phyloP scores from a whole-genome alignment of 78 protist species.

The Anaeramoeba ignava region DNA sequence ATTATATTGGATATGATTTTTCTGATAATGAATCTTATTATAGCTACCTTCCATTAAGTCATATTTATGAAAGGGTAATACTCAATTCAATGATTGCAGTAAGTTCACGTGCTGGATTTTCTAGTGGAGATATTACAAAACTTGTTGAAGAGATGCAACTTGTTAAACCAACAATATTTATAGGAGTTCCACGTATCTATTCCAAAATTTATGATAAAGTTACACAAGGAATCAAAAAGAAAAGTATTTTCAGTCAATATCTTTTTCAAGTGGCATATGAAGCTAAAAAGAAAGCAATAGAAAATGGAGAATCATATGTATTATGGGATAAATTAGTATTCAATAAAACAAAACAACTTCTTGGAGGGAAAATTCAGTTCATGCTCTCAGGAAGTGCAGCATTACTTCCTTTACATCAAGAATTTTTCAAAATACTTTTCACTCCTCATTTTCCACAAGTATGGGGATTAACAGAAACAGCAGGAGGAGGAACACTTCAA shows the following conservation, averaged over 20 bases:
- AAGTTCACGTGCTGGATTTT: not conserved
- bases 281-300: not conserved
- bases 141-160: not conserved
- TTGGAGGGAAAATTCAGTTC: not conserved
- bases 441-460: not conserved
- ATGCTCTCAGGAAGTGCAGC: not conserved
- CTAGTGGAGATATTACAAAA: not conserved
- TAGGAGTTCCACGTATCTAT: not conserved
- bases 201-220: not conserved
- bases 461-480: not conserved
- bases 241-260: not conserved
- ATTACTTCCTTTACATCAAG: not conserved
- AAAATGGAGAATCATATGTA: not conserved
- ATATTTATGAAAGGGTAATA: not conserved
- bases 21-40: not conserved
- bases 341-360: not conserved
- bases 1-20: not conserved
- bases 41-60: not conserved
- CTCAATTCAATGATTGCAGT: not conserved
- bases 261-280: not conserved
- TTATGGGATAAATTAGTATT: not conserved
- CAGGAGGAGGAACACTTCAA: not conserved
- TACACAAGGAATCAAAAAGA: not conserved
- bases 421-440: not conserved
- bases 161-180: not conserved